These are phyloP conservation scores for Paecilomyces niveus DNA, from an alignment of 2,329 filamentous ascomycete species.

Conservation along the genomic window DNA sequence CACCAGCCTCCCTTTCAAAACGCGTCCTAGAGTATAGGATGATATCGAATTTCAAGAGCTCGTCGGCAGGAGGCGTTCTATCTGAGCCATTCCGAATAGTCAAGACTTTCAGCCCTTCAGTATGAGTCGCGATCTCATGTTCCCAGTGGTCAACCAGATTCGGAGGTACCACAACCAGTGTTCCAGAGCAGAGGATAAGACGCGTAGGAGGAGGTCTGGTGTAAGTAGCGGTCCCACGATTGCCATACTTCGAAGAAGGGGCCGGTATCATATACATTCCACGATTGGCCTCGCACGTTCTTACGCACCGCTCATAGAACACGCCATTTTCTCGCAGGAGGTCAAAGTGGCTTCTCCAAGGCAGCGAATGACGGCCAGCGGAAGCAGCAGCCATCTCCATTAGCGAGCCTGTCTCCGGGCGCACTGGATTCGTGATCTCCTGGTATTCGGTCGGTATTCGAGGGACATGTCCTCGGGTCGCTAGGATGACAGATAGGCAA, in stretches of 20 bases:
- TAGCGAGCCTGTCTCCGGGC: constrained; percentile 53
- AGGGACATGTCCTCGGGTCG: constrained; percentile 64
- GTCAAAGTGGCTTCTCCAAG: constrained; percentile 63
- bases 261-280: constrained; percentile 53
- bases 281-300: constrained; percentile 51
- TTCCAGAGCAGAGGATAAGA: constrained; percentile 61
- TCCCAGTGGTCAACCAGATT: constrained; percentile 83
- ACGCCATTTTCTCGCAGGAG: constrained; percentile 41
- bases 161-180: constrained; percentile 70
- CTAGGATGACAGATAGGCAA: constrained; percentile 67
- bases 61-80: constrained; percentile 49
- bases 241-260: constrained; percentile 33
- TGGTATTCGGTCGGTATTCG: constrained; percentile 57
- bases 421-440: constrained; percentile 33
- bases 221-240: constrained; percentile 34
- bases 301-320: constrained; percentile 49
- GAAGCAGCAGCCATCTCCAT: constrained; percentile 68
- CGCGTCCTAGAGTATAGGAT: constrained; percentile 67
- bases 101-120: constrained; percentile 58
- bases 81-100: constrained; percentile 49
- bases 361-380: constrained; percentile 58
- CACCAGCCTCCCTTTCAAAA: constrained; percentile 61
- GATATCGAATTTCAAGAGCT: constrained; percentile 64
- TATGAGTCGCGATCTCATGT: constrained; percentile 72
- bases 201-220: constrained; percentile 32